phyloP scores from a whole-genome alignment of 1,284 basidiomycete species.

The Puccinia brachypodii region DNA sequence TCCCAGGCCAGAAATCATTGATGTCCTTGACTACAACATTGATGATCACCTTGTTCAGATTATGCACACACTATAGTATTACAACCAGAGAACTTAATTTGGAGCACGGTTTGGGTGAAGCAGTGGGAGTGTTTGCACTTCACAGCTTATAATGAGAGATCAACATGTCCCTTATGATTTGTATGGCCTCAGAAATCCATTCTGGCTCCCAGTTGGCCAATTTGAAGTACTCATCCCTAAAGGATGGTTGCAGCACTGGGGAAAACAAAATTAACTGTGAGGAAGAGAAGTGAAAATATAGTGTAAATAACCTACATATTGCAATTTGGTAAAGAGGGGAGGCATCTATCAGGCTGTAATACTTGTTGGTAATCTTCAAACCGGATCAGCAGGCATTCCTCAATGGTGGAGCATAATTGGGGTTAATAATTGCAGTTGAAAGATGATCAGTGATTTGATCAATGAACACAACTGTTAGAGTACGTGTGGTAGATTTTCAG shows the following conservation, averaged over 20 bases:
- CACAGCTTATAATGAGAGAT: not conserved
- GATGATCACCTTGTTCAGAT: not conserved
- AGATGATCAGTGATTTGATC: not conserved
- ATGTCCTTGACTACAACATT: not conserved
- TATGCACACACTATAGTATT: not conserved
- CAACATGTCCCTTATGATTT: not conserved
- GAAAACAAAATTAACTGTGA: not conserved
- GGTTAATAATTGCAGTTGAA: not conserved
- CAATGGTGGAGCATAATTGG: not conserved
- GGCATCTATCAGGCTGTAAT: not conserved
- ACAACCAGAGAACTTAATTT: not conserved
- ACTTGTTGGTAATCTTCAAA: not conserved
- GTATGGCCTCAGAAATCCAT: not conserved
- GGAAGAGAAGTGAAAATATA: no score
- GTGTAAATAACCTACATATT: not conserved
- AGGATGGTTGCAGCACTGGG: not conserved
- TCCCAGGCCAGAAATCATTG: not conserved
- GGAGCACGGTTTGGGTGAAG: not conserved
- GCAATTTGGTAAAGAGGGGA: not conserved
- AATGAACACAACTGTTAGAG: constrained; percentile 1
- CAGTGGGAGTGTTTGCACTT: not conserved
- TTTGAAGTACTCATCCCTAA: not conserved
- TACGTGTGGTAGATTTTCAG: no score
- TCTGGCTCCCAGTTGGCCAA: not conserved
- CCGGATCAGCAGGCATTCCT: not conserved